A percentile compares a stretch with the other conserved stretches of the same genome.
Conservation (phyloP, 2,329 filamentous ascomycete species). For the Aspergillus ruber region DNA sequence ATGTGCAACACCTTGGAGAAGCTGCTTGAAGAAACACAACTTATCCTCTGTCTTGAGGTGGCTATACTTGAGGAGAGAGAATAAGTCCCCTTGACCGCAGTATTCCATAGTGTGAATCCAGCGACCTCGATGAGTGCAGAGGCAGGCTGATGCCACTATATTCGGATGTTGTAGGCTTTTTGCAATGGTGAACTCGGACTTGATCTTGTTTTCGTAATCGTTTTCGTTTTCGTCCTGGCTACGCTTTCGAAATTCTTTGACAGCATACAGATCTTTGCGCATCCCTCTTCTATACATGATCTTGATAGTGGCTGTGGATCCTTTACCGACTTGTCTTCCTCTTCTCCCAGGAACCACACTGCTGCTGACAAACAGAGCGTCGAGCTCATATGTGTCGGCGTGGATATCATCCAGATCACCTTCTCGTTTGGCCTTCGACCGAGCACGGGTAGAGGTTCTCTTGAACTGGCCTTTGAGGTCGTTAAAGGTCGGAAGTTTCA, state of each 20-base stretch:
- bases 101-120: slow-evolving; percentile 96
- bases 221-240: slow-evolving; percentile 61
- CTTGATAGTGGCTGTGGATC: slow-evolving; percentile 74
- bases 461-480: slow-evolving; percentile 15
- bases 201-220: slow-evolving; percentile 83
- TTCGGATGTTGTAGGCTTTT: slow-evolving; percentile 82
- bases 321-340: slow-evolving; percentile 71
- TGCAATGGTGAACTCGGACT: slow-evolving; percentile 81
- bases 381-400: slow-evolving; percentile 63
- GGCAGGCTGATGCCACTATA: slow-evolving; percentile 70
- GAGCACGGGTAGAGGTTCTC: slow-evolving; percentile 58
- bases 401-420: slow-evolving; percentile 70
- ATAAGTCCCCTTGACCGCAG: slow-evolving; percentile 75
- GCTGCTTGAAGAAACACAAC: slow-evolving; percentile 81
- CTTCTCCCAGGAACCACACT: slow-evolving; percentile 65
- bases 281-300: slow-evolving; percentile 68
- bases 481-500: background rate
- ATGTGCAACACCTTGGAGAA: slow-evolving; percentile 74
- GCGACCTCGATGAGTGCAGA: slow-evolving; percentile 66
- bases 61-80: slow-evolving; percentile 63
- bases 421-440: slow-evolving; percentile 66
- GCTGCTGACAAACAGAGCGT: slow-evolving; percentile 63
- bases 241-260: slow-evolving; percentile 79
- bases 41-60: slow-evolving; percentile 65
- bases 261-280: slow-evolving; percentile 60